These are phyloP conservation scores for Protomyces macrosporus DNA, from an alignment of 1,139 yeast genomes.

Conservation along the genomic window DNA sequence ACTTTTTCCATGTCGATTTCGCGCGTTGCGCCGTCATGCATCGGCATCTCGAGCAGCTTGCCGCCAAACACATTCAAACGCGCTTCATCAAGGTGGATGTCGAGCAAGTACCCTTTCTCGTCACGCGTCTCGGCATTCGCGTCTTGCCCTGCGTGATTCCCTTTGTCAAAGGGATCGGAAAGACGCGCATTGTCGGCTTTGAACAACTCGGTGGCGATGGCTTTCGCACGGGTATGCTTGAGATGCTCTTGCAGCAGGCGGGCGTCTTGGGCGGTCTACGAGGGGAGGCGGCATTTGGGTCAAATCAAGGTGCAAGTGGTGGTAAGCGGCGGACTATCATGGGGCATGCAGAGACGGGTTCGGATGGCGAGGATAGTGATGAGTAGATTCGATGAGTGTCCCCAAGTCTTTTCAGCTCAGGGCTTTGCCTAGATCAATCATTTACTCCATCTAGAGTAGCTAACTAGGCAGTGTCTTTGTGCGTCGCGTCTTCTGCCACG, in stretches of 20 bases:
- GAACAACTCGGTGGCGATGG: conserved; percentile 49
- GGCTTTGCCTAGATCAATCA: no score
- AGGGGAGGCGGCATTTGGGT: neutral
- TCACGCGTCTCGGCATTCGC: conserved; percentile 54
- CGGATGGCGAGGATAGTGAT: conserved; percentile 23
- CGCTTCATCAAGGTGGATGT: conserved; percentile 58
- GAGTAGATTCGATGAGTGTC: neutral
- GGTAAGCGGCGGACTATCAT: conserved; percentile 6
- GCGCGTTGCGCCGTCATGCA: conserved; percentile 58
- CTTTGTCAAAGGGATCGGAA: conserved; percentile 57
- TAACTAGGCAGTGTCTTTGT: no score
- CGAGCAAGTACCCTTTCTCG: conserved; percentile 64
- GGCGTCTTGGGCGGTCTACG: conserved; percentile 30
- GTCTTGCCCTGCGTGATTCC: conserved; percentile 67
- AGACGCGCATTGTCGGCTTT: conserved; percentile 60
- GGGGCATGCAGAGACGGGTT: conserved; percentile 7
- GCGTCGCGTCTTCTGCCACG: no score
- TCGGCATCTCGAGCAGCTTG: conserved; percentile 45
- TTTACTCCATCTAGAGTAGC: no score
- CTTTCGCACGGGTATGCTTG: conserved; percentile 47
- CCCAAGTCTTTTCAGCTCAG: no score
- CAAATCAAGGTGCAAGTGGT: neutral
- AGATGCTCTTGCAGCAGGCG: conserved; percentile 37
- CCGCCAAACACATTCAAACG: conserved; percentile 55
- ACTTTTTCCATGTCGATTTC: conserved; percentile 61